Base-by-base conservation (phyloP, 2,329 filamentous ascomycete species). In the Apiospora aurea region DNA sequence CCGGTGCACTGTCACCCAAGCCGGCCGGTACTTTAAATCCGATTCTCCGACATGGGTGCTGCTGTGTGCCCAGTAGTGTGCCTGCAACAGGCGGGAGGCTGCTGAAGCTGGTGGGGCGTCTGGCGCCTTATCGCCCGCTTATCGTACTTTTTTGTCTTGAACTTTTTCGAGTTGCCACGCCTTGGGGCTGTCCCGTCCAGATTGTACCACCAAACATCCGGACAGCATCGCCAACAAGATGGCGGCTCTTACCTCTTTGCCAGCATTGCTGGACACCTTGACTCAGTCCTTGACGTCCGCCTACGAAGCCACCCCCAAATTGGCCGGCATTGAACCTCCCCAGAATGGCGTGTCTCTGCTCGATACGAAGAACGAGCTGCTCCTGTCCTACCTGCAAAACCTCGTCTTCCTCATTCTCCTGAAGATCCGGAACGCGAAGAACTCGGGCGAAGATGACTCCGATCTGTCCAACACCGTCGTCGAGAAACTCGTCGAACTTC, bases 351-450 rank as follows among this genome's bases (percentile, higher is more conserved):
- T 99, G 72, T 98, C 96, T 0, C 90, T 99, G 0, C 91, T 99
- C 78, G 95, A 98, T 80, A 91, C 94, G 75, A 99, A 99, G 85
- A 98, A 97, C 83, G 96, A 99, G 80, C 88, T 99, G n/a, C 91
- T 99, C 24, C 91, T 99, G 51, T 96, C 96, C 4, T 99, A 99
- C 82, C 87, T 99, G 0, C 96, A 99, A 79, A 97, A 97, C 78
- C 90, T 98, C 4, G 94, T 96, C 64, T 97, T 97, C 77, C 85
- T 97, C 53, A 92, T 97, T 64, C 85, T 97, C 1, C 83, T 97
- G 49, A 96, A 97, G 79, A 82, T 98, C 26, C 90, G 94, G 72
- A 90, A 91, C 79, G 73, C 82, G 4, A 77, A 80, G 73, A 72
- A 79, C 75, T 74, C 72, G 61, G 79, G 84, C 8, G 80, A 85